Conservation (phyloP, 2,329 filamentous ascomycete species). For the Davidsoniella eucalypti region DNA sequence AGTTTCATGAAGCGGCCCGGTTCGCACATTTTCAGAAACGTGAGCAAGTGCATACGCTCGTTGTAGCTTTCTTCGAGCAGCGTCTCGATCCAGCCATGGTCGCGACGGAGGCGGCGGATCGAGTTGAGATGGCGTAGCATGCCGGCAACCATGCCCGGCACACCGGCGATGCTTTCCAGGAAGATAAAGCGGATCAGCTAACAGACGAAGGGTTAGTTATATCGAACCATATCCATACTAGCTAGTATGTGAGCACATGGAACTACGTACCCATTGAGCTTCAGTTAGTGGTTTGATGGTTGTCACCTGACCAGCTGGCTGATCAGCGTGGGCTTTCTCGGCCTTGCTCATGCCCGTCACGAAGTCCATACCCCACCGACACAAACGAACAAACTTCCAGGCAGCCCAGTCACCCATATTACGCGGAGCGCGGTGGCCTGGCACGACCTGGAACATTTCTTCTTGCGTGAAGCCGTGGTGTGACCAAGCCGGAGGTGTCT, state of each 20-base stretch:
- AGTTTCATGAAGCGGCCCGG: slow-evolving; percentile 72
- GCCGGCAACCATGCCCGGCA: slow-evolving; percentile 91
- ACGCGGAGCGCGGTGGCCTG: slow-evolving; percentile 61
- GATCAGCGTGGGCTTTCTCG: slow-evolving; percentile 46
- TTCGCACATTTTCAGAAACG: slow-evolving; percentile 75
- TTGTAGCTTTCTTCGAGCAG: slow-evolving; percentile 83
- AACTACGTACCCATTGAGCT: slow-evolving; percentile 52
- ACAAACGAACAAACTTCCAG: slow-evolving; percentile 55
- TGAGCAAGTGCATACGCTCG: slow-evolving; percentile 83
- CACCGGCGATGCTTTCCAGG: slow-evolving; percentile 83
- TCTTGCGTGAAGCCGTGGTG: slow-evolving; percentile 60
- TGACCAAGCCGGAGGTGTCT: slow-evolving; percentile 49
- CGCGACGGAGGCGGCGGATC: slow-evolving; percentile 69
- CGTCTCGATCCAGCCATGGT: slow-evolving; percentile 95
- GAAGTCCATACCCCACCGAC: slow-evolving; percentile 67
- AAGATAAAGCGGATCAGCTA: slow-evolving; percentile 73
- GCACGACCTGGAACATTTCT: slow-evolving; percentile 58
- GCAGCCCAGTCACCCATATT: slow-evolving; percentile 65
- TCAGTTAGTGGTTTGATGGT: slow-evolving; percentile 54
- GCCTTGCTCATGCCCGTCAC: slow-evolving; percentile 58
- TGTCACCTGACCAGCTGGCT: slow-evolving; percentile 37
- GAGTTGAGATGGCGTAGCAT: slow-evolving; percentile 83
- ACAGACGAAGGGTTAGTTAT: neutral
- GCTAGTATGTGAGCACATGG: neutral
- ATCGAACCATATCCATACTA: neutral